phyloP scores from a whole-genome alignment of 164 flowering plant species.

The Dillenia suffruticosa region DNA sequence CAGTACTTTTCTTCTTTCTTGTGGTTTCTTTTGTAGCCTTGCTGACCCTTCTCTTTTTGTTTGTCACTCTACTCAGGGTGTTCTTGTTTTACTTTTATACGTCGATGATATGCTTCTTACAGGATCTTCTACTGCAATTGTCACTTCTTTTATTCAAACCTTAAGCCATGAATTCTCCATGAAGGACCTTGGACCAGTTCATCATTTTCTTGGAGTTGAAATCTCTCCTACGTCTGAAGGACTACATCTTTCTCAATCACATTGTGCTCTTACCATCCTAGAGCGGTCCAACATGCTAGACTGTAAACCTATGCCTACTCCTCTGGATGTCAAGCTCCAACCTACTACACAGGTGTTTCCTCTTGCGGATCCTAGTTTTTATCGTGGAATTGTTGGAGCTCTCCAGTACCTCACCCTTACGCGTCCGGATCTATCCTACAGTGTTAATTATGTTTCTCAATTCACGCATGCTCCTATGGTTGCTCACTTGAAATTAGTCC shows the following conservation, averaged over 20 bases:
- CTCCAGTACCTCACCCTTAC: slow-evolving; percentile 10
- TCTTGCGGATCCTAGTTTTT: background rate
- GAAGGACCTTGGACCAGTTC: slow-evolving; percentile 12
- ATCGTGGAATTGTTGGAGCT: slow-evolving; percentile 8
- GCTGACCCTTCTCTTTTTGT: too few relatives aligned
- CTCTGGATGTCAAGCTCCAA: background rate
- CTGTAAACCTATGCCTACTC: background rate
- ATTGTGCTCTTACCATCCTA: slow-evolving; percentile 4
- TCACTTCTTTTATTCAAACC: background rate
- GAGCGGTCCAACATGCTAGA: background rate
- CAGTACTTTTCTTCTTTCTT: too few relatives aligned
- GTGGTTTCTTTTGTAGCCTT: too few relatives aligned
- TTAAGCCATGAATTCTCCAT: slow-evolving; percentile 1
- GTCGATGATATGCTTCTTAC: slow-evolving; percentile 13
- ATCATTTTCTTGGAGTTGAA: slow-evolving; percentile 13
- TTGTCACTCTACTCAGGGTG: too few relatives aligned
- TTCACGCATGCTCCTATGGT: slow-evolving; percentile 6
- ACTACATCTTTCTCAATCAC: background rate
- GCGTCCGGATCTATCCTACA: slow-evolving; percentile 2
- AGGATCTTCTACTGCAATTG: background rate
- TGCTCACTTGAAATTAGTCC: slow-evolving; percentile 1
- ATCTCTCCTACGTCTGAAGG: background rate
- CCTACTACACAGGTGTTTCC: background rate
- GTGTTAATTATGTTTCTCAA: slow-evolving; percentile 3
- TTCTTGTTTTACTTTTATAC: slow-evolving; percentile 6